Evolutionary conservation across 345 rosid genomes (phyloP).

Genomic region (Brassica juncea): DNA sequence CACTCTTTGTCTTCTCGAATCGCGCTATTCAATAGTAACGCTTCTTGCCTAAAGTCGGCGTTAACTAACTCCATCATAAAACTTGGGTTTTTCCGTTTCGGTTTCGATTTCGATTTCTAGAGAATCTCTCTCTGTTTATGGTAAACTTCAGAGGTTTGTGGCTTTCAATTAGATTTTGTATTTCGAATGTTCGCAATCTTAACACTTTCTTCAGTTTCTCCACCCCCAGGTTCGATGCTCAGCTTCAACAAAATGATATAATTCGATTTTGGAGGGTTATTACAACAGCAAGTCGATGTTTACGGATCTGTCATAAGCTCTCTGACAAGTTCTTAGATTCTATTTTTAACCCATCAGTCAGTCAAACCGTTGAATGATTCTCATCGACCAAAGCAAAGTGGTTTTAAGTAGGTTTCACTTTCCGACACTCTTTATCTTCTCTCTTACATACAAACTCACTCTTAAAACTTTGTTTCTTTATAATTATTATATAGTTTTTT

Average conservation of each 20-base stretch:
- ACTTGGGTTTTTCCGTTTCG: neutral
- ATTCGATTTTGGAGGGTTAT: neutral
- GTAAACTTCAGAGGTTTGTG: neutral
- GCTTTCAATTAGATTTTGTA: neutral
- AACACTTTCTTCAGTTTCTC: neutral
- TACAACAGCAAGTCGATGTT: neutral
- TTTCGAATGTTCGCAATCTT: neutral
- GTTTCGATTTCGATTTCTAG: neutral
- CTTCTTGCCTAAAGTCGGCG: neutral
- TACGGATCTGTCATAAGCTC: neutral
- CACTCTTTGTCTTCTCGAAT: neutral
- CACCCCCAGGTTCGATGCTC: conserved; percentile 30
- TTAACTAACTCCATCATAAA: neutral
- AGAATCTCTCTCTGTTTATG: neutral
- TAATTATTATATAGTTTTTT: no score
- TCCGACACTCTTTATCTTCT: neutral
- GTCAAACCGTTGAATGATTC: neutral
- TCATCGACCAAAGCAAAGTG: neutral
- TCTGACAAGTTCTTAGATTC: neutral
- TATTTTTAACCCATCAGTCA: neutral
- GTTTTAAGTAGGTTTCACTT: neutral
- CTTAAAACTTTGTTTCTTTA: no score
- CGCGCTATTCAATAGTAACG: neutral
- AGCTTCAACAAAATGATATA: conserved; percentile 36
- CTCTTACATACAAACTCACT: neutral